Evolutionary conservation across 441 rosid genomes (phyloP), one percentile per base, ranked within the genome.

Genomic region (Populus hybrid): DNA sequence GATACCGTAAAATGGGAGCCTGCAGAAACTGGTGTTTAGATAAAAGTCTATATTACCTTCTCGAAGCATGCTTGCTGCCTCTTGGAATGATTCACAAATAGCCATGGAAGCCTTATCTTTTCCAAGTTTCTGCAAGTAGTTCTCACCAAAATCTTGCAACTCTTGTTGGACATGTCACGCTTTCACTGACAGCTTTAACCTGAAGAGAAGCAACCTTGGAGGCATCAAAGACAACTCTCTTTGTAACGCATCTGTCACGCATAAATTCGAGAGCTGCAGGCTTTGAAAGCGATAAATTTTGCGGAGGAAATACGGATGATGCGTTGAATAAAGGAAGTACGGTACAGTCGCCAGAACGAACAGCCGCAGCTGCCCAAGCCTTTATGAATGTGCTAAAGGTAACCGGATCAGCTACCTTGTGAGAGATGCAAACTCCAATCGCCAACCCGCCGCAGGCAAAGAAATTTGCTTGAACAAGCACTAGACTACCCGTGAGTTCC

Each of bases 401-500:
- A 4, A 76, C 72, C 3, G 78, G 78, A n/a, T 80, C 85, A 18
- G 73, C 72, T 9, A 80, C 71, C 72, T 76, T 80, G 64, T 80
- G 87, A 0, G 84, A 79, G 9, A 85, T 26, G 56, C 81, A 29
- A 26, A 78, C 40, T 0, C 81, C 85, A 29, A 87, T 76, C 1
- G 80, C 88, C 36, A 85, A 9, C 4, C 87, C 86, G 21, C 84
- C 89, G n/a, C 86, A 75, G 0, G 38, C 20, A 53, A 88, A 88
- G 68, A 79, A 28, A 63, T 53, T 85, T 11, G 71, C 82, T 69
- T 87, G 89, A 61, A 87, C 81, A 8, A 71, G 70, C 21, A 80
- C 20, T 5, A 72, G 35, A 36, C 65, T 53, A 6, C 77, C 86
- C 0, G 82, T 14, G 67, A 72, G 75, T 14, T 75, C 80, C 72